These are phyloP conservation scores for Gracilaria domingensis DNA, from an alignment of 23 red algal genomes.

Conservation along the genomic window DNA sequence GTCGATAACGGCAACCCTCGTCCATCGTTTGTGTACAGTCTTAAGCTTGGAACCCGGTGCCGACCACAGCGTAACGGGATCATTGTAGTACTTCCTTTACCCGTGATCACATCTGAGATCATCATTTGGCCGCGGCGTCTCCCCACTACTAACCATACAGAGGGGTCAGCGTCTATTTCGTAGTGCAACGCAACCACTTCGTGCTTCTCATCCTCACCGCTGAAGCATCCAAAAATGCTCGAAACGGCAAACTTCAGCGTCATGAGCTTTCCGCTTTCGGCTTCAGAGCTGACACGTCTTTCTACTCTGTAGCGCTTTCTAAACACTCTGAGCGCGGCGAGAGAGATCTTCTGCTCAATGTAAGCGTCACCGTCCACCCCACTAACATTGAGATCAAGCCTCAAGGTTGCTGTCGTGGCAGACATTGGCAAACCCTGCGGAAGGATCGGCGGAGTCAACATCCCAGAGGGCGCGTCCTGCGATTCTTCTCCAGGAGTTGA, in stretches of 20 bases:
- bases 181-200: constrained; percentile 51
- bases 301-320: constrained; percentile 69
- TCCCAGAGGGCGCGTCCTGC: background rate
- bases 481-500: constrained; percentile 24
- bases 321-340: constrained; percentile 40
- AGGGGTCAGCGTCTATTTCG: constrained; percentile 68
- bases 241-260: constrained; percentile 37
- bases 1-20: constrained; percentile 40
- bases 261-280: constrained; percentile 48
- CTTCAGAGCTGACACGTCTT: constrained; percentile 1
- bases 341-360: constrained; percentile 46
- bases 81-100: constrained; percentile 13
- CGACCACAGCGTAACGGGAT: constrained; percentile 45
- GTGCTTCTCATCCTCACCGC: constrained; percentile 34
- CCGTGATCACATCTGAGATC: constrained; percentile 8
- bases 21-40: constrained; percentile 59
- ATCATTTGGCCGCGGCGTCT: constrained; percentile 56
- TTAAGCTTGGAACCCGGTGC: constrained; percentile 47
- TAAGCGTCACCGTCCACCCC: constrained; percentile 37
- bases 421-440: constrained; percentile 4
- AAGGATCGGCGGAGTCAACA: constrained; percentile 23
- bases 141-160: constrained; percentile 62
- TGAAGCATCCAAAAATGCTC: constrained; percentile 13
- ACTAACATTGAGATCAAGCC: constrained; percentile 32
- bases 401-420: constrained; percentile 16